Base-by-base conservation (phyloP, 768 basidiomycete genomes). In the Hygrocybe punicea region DNA sequence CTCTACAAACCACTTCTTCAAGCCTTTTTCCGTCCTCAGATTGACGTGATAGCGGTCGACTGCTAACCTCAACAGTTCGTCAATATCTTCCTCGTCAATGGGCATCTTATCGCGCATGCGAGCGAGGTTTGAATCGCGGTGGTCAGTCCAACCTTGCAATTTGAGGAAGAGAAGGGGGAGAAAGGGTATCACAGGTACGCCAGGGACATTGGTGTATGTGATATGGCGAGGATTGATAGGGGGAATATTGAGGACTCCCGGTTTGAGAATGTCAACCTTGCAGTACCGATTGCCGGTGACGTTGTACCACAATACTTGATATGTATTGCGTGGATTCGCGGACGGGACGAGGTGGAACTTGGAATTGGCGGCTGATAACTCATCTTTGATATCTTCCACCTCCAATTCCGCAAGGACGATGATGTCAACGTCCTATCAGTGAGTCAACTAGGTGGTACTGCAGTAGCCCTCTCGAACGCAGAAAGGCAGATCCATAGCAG, bases 231-330 rank as follows among this genome's bases (percentile, higher is more conserved):
- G 59, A 85, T 80, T 84, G 93, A 81, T 34, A 58, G 71, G 54
- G 63, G 16, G 13, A 7, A 52, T 52, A 36, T 23, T n/a, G 10
- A 33, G 10, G 25, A 25, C 21, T 35, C 25, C 13, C 10, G 37
- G 39, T 9, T 58, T 68, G 19, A 9, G 46, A 37, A 25, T 24
- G 24, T 47, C 35, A 25, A 7, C 48, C 23, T 40, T 14, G 34
- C 51, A 89, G 88, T 85, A 89, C 68, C 85, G 87, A 64, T 71
- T 80, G 40, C 89, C 89, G 10, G 81, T 13, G 11, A 47, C 17
- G 11, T 13, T 47, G 45, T 47, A 47, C 45, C 45, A 47, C 23
- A 47, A 23, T 23, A 47, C 45, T 47, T 47, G 16, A 23, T 47
- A 47, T 13, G 45, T 47, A 23, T 47, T 47, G 11, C 45, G 16